Evolutionary conservation across 768 basidiomycete species (phyloP).

Genomic region (Tricholoma saponaceum): DNA sequence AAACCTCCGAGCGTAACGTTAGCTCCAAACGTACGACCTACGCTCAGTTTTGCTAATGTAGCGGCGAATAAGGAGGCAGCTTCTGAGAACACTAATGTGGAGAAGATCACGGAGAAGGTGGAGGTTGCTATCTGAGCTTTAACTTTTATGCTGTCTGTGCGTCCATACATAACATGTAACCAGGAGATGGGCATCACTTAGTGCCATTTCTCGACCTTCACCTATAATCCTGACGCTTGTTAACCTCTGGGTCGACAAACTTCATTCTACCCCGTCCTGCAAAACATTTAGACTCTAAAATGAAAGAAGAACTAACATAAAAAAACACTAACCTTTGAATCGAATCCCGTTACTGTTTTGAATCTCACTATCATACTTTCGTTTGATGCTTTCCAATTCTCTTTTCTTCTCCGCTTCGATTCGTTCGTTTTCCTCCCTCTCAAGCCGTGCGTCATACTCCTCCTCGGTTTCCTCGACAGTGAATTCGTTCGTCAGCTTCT

Average conservation of each 20-base stretch:
- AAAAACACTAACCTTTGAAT: slow-evolving; percentile 49
- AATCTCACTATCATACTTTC: slow-evolving; percentile 28
- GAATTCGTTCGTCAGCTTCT: slow-evolving; percentile 11
- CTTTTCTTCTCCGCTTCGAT: slow-evolving; percentile 40
- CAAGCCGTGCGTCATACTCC: slow-evolving; percentile 66
- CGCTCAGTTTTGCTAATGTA: slow-evolving; percentile 80
- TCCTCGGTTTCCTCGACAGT: slow-evolving; percentile 56
- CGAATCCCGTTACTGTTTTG: slow-evolving; percentile 45
- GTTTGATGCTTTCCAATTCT: slow-evolving; percentile 48
- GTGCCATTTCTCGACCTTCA: neutral
- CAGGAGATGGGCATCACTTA: neutral
- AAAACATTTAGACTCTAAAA: neutral
- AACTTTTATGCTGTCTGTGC: neutral
- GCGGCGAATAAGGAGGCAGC: slow-evolving; percentile 48
- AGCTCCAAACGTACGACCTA: slow-evolving; percentile 58
- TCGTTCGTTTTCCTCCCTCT: slow-evolving; percentile 63
- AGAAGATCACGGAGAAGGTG: slow-evolving; percentile 18
- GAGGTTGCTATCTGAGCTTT: slow-evolving; percentile 7
- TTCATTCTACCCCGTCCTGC: slow-evolving; percentile 66
- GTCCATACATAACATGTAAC: neutral
- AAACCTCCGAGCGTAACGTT: slow-evolving; percentile 28
- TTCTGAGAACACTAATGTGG: slow-evolving; percentile 13
- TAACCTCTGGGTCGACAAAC: slow-evolving; percentile 51
- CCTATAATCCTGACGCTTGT: neutral
- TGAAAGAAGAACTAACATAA: neutral